These are phyloP conservation scores for Balakata baccata DNA, from an alignment of 345 rosid genomes.

Conservation along the genomic window DNA sequence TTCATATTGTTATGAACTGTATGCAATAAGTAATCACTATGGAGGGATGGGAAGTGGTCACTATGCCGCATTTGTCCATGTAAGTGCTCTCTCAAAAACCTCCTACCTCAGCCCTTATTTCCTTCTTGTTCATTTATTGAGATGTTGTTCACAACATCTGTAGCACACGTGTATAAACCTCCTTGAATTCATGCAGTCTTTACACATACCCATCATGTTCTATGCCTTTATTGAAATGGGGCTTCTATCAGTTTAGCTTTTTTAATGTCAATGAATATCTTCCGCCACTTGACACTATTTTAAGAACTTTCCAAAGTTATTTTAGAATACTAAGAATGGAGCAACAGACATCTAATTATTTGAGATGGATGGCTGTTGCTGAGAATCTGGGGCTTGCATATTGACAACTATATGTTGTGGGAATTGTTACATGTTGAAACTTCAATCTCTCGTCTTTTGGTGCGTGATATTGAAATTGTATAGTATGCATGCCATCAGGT, in stretches of 20 bases:
- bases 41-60: slow-evolving; percentile 33
- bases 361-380: no score
- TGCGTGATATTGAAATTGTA: neutral
- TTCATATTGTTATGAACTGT: slow-evolving; percentile 15
- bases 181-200: neutral
- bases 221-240: neutral
- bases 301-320: neutral
- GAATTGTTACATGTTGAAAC: neutral
- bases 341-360: neutral
- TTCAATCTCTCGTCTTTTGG: no score
- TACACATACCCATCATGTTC: no score
- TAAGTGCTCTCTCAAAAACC: neutral
- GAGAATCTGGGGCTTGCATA: neutral
- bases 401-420: neutral
- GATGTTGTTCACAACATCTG: neutral
- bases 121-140: neutral
- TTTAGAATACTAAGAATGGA: neutral
- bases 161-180: neutral
- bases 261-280: neutral
- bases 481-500: neutral
- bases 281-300: neutral
- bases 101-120: no score
- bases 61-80: slow-evolving; percentile 26
- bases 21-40: slow-evolving; percentile 28
- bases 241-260: neutral